Evolutionary conservation across 1,139 yeast species (phyloP), one percentile per base, ranked within the genome.

Genomic region (Yamadazyma epiphylla): DNA sequence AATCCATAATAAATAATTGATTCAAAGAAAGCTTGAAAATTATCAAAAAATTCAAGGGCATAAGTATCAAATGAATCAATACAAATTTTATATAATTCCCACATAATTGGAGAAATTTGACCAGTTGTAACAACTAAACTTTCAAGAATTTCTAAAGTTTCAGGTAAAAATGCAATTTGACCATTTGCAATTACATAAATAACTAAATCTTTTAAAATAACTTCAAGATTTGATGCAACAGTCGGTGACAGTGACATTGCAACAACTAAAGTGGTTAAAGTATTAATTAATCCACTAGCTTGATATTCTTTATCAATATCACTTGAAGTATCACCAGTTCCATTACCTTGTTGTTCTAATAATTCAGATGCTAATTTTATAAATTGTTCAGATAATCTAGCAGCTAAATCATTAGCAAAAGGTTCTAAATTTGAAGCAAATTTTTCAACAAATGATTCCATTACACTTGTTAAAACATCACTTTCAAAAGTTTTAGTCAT

Each of bases 361-460:
- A 73, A 48, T 24, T 72, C 78, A 31, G 58, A 49, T 3, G 75
- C 76, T 29, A 70, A 43, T 22, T 51, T 53, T 25, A 69, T 39
- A 42, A 74, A 74, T 42, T 74, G 78, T 20, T 64, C 64, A 10
- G 62, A 65, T 45, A 75, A 60, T 38, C 67, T 70, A 9, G 60
- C 37, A 3, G 76, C 60, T 39, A 75, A 60, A 42, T 75, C 75
- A 12, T 59, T 51, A 13, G 78, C 77, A 48, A 70, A 75, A 5
- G 81, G 81, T 43, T 72, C 78, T 38, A 75, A 60, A 45, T 72
- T 70, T 22, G 57, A 52, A 3, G 79, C 68, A 43, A 74, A 75
- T 39, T 63, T 69, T 33, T 71, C 71, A 6, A 74, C 80, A 45
- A 74, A 70, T 11, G 68, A 64, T 37, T 75, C 80, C 77, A 76